phyloP scores from a whole-genome alignment of 305 asterid species.

The Rubia peregrina region DNA sequence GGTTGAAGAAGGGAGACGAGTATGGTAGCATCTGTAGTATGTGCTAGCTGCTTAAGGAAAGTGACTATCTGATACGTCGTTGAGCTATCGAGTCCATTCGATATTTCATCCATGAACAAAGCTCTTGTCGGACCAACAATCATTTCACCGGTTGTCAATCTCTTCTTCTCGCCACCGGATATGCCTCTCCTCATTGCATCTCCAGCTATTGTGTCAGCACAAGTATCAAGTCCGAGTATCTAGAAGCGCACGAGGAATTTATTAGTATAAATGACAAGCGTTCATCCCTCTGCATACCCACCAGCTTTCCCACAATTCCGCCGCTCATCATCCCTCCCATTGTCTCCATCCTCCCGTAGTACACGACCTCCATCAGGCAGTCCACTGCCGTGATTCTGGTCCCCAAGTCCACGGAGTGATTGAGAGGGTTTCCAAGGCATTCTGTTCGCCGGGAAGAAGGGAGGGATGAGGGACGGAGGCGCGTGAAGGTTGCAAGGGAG shows the following conservation, averaged over 20 bases:
- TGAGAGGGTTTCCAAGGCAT: too few relatives aligned
- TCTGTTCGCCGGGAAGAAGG: too few relatives aligned
- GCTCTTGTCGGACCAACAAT: slow-evolving; percentile 82
- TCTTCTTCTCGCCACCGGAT: slow-evolving; percentile 85
- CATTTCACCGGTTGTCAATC: slow-evolving; percentile 80
- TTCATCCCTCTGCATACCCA: slow-evolving; percentile 13
- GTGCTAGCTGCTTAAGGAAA: slow-evolving; percentile 70
- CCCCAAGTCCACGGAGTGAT: slow-evolving; percentile 20
- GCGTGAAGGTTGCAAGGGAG: too few relatives aligned
- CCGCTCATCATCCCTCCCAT: slow-evolving; percentile 47
- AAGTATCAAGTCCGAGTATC: slow-evolving; percentile 81
- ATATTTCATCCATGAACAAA: slow-evolving; percentile 76
- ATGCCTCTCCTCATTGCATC: slow-evolving; percentile 82
- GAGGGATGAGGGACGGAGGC: too few relatives aligned
- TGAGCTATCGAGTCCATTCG: slow-evolving; percentile 76
- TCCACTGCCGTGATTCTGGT: slow-evolving; percentile 33
- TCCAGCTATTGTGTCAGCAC: slow-evolving; percentile 61
- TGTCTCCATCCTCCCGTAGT: slow-evolving; percentile 58
- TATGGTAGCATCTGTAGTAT: slow-evolving; percentile 57
- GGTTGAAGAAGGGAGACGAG: slow-evolving; percentile 84
- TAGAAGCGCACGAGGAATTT: slow-evolving; percentile 15
- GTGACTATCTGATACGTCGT: slow-evolving; percentile 63
- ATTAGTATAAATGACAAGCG: not conserved
- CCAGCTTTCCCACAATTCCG: slow-evolving; percentile 37
- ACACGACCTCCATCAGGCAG: slow-evolving; percentile 56